phyloP scores from a whole-genome alignment of 805 yeast species.

The Nadsonia fulvescens region DNA sequence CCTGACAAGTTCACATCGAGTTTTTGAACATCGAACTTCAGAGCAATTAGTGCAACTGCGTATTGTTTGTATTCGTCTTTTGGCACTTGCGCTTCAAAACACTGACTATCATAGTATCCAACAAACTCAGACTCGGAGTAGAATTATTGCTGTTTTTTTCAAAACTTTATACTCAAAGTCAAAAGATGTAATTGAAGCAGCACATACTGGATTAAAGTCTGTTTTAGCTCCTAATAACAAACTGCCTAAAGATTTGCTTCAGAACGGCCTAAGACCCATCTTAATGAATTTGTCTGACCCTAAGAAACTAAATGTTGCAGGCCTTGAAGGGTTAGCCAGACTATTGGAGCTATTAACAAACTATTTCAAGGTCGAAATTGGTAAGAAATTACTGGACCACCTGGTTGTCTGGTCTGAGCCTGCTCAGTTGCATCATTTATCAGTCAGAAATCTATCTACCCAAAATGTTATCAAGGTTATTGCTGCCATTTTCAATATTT shows the following conservation, averaged over 20 bases:
- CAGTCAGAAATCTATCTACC: constrained; percentile 63
- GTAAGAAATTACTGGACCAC: constrained; percentile 81
- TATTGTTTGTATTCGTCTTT: constrained; percentile 71
- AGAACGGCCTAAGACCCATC: constrained; percentile 89
- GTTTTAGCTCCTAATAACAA: constrained; percentile 75
- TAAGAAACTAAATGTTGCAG: constrained; percentile 72
- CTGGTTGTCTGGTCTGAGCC: constrained; percentile 93
- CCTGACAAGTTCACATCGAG: constrained; percentile 68
- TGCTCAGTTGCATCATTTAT: constrained; percentile 49
- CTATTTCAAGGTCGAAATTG: constrained; percentile 92
- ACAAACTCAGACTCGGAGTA: constrained; percentile 41
- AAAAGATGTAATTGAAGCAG: constrained; percentile 77
- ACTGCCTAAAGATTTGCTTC: constrained; percentile 85
- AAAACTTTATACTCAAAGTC: constrained; percentile 79
- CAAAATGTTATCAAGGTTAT: constrained; percentile 75
- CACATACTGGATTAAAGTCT: constrained; percentile 70
- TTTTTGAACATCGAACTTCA: constrained; percentile 72
- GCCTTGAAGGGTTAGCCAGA: constrained; percentile 79
- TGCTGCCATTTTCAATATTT: constrained; percentile 76
- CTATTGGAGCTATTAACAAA: constrained; percentile 73
- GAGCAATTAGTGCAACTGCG: constrained; percentile 76
- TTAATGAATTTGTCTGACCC: constrained; percentile 88
- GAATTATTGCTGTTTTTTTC: constrained; percentile 85
- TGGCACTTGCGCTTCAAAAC: constrained; percentile 68
- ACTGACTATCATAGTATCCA: constrained; percentile 68